These are phyloP conservation scores for Chernovozyma sophiae-reginae DNA, from an alignment of 1,139 yeast species.

Conservation along the genomic window DNA sequence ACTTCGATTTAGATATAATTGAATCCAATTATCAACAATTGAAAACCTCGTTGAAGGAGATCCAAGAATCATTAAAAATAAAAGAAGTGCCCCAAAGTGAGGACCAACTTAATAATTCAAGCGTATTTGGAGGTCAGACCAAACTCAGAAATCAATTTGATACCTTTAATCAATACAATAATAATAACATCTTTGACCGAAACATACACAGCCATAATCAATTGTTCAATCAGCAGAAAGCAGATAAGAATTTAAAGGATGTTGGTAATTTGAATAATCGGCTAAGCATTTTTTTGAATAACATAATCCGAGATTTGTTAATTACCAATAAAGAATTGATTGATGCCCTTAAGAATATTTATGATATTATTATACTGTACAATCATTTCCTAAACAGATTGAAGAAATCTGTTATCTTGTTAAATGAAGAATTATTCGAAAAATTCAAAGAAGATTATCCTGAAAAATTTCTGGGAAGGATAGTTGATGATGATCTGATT, in stretches of 20 bases:
- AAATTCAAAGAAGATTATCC: slow-evolving; percentile 38
- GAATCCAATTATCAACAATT: slow-evolving; percentile 52
- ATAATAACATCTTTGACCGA: slow-evolving; percentile 29
- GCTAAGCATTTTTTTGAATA: slow-evolving; percentile 59
- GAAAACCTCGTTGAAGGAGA: slow-evolving; percentile 18
- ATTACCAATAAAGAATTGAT: slow-evolving; percentile 59
- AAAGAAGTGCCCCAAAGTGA: slow-evolving; percentile 3
- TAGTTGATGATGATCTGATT: slow-evolving; percentile 36
- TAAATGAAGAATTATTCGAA: slow-evolving; percentile 44
- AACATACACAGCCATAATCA: slow-evolving; percentile 16
- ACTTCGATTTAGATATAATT: slow-evolving; percentile 58
- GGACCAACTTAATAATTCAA: background rate
- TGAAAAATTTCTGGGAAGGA: slow-evolving; percentile 32
- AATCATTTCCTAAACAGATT: slow-evolving; percentile 52
- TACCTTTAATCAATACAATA: slow-evolving; percentile 10
- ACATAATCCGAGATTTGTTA: slow-evolving; percentile 63
- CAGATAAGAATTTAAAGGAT: slow-evolving; percentile 21
- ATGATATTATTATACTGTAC: slow-evolving; percentile 49
- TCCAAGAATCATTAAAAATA: slow-evolving; percentile 14
- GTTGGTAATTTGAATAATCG: slow-evolving; percentile 48
- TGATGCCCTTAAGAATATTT: slow-evolving; percentile 40
- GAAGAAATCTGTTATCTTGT: slow-evolving; percentile 51
- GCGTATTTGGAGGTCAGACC: background rate
- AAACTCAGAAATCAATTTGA: background rate
- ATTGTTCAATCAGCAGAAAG: slow-evolving; percentile 3